phyloP scores from a whole-genome alignment of 345 rosid species.

The Alliaria petiolata region DNA sequence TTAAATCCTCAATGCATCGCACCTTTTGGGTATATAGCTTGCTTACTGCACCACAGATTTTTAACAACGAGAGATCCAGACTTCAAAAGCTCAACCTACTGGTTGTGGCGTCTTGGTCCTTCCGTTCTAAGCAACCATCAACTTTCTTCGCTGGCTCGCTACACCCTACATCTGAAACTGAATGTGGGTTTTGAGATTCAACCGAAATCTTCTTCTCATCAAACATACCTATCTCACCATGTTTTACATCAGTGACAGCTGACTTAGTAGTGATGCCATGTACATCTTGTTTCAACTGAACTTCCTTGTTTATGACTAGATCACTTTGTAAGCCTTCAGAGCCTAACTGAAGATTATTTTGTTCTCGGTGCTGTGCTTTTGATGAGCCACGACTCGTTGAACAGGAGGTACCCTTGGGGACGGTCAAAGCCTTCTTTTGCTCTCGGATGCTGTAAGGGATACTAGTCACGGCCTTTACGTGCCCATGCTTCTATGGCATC shows the following conservation, averaged over 20 bases:
- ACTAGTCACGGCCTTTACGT: constrained; percentile 26
- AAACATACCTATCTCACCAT: constrained; percentile 15
- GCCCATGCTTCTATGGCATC: constrained; percentile 56
- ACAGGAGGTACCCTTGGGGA: constrained; percentile 27
- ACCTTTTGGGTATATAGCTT: constrained; percentile 84
- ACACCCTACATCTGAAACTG: constrained; percentile 30
- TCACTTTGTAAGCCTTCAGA: constrained; percentile 36
- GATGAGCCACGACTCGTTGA: constrained; percentile 46
- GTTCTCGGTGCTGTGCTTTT: constrained; percentile 40
- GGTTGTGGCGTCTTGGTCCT: constrained; percentile 17
- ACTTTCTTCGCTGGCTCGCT: constrained; percentile 28
- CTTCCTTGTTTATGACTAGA: constrained; percentile 23
- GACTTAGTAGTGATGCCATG: constrained; percentile 8
- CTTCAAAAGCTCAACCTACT: constrained; percentile 46
- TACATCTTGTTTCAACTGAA: constrained; percentile 31
- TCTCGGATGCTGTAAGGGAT: constrained; percentile 35
- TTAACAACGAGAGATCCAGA: constrained; percentile 61
- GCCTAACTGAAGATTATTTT: constrained; percentile 35
- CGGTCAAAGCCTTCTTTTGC: constrained; percentile 30
- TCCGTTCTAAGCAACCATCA: constrained; percentile 25
- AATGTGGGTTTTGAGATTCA: constrained; percentile 34
- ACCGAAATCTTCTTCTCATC: constrained; percentile 49
- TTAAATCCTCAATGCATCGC: constrained; percentile 12
- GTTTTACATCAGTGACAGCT: constrained; percentile 15
- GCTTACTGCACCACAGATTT: constrained; percentile 65